phyloP scores from a whole-genome alignment of 1,284 basidiomycete genomes.

The Schizopora paradoxa region DNA sequence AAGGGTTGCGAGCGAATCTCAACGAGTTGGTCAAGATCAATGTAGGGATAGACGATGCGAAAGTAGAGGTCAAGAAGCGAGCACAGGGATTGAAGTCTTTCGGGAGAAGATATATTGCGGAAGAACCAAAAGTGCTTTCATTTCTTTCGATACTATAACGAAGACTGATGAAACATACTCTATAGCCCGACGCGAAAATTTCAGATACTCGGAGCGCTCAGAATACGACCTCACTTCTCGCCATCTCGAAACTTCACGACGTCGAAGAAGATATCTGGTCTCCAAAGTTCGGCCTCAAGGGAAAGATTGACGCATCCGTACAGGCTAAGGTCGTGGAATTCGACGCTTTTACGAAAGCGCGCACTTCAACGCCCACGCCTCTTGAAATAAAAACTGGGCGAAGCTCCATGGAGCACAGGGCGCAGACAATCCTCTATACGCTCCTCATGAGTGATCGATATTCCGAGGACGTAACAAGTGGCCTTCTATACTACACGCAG shows the following conservation, averaged over 20 bases:
- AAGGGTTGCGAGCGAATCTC: conserved; percentile 46
- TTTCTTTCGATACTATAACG: conserved; percentile 1
- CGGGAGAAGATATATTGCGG: conserved; percentile 55
- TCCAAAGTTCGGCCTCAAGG: conserved; percentile 91
- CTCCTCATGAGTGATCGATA: conserved; percentile 90
- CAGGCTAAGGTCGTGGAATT: conserved; percentile 56
- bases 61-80: conserved; percentile 52
- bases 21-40: conserved; percentile 59
- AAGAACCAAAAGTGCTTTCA: conserved; percentile 49
- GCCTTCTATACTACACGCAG: conserved; percentile 93
- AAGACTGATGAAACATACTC: conserved; percentile 9
- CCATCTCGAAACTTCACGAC: conserved; percentile 73
- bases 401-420: conserved; percentile 84
- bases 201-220: conserved; percentile 54
- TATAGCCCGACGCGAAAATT: conserved; percentile 60
- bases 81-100: conserved; percentile 64
- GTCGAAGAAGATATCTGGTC: conserved; percentile 98
- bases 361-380: conserved; percentile 48
- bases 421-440: conserved; percentile 97
- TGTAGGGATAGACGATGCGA: conserved; percentile 57
- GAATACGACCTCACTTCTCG: conserved; percentile 50
- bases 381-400: conserved; percentile 97
- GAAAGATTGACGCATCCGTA: conserved; percentile 91
- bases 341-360: conserved; percentile 21
- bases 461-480: conserved; percentile 56